A percentile compares a stretch with the other conserved stretches of the same genome.
Conservation (phyloP, 2,329 filamentous ascomycete species). For the Pseudogymnoascus sp. region DNA sequence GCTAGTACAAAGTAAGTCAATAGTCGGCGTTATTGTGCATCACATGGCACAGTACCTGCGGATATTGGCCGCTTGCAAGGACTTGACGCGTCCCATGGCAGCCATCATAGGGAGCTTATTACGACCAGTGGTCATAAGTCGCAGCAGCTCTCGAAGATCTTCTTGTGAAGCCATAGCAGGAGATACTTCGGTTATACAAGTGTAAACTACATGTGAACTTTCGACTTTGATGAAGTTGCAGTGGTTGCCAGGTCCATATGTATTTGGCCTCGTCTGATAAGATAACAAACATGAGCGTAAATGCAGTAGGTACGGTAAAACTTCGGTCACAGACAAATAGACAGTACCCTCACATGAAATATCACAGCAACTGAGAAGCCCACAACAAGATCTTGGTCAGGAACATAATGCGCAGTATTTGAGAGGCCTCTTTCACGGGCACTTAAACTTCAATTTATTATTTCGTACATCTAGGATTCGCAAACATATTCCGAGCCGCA, state of each 20-base stretch:
- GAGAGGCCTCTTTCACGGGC: background rate
- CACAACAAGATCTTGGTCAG: background rate
- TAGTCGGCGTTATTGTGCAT: background rate
- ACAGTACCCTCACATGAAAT: too few species aligned
- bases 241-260: background rate
- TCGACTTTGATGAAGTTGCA: background rate
- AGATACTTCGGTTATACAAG: background rate
- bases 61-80: conserved; percentile 47
- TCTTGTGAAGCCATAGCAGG: conserved; percentile 47
- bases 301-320: too few species aligned
- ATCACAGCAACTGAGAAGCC: background rate
- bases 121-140: conserved; percentile 45
- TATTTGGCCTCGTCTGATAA: background rate
- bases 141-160: conserved; percentile 55
- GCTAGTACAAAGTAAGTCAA: conserved; percentile 18
- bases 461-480: background rate
- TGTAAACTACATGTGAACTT: background rate
- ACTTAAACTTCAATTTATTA: background rate
- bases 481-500: background rate
- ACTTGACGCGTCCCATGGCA: conserved; percentile 52
- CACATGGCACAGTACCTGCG: conserved; percentile 39
- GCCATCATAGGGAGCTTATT: conserved; percentile 53
- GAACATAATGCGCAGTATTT: background rate
- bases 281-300: background rate
- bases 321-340: too few species aligned